Evolutionary conservation across 371 early-diverging fungal genomes (phyloP).

Genomic region (Mucor ambiguus): DNA sequence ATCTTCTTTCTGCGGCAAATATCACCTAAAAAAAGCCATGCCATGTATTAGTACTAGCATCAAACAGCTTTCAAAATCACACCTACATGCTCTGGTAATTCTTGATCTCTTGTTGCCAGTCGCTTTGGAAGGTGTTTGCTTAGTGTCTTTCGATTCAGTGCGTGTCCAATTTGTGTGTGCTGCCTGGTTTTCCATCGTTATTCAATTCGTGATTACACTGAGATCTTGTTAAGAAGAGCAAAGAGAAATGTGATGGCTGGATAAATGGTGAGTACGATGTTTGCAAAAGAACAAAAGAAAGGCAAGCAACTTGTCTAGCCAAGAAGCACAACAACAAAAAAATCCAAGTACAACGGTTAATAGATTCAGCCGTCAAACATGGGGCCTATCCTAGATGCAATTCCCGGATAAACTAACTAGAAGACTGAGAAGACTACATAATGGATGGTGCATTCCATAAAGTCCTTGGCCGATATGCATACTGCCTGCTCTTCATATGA

Average conservation of each 20-base stretch:
- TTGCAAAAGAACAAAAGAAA: not conserved
- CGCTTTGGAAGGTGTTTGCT: not conserved
- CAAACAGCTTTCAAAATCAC: not conserved
- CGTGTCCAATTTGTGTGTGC: not conserved
- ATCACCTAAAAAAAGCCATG: constrained; percentile 32
- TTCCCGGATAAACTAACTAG: not conserved
- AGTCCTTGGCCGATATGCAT: not conserved
- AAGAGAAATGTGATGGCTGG: no score
- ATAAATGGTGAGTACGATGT: not conserved
- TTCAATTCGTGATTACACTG: not conserved
- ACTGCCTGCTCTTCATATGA: not conserved
- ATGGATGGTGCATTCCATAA: not conserved
- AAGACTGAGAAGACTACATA: not conserved
- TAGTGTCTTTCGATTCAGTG: not conserved
- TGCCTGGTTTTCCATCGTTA: not conserved
- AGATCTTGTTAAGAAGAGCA: not conserved
- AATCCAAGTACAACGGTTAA: not conserved
- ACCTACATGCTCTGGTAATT: constrained; percentile 41
- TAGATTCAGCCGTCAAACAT: constrained; percentile 3
- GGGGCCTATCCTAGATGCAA: not conserved
- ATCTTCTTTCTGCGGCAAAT: constrained; percentile 51
- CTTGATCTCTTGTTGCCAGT: constrained; percentile 29
- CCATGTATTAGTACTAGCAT: not conserved
- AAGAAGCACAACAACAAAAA: not conserved
- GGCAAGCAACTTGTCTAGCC: not conserved